These are phyloP conservation scores for Penicillium parvum DNA, from an alignment of 495 filamentous ascomycete genomes.

Conservation along the genomic window DNA sequence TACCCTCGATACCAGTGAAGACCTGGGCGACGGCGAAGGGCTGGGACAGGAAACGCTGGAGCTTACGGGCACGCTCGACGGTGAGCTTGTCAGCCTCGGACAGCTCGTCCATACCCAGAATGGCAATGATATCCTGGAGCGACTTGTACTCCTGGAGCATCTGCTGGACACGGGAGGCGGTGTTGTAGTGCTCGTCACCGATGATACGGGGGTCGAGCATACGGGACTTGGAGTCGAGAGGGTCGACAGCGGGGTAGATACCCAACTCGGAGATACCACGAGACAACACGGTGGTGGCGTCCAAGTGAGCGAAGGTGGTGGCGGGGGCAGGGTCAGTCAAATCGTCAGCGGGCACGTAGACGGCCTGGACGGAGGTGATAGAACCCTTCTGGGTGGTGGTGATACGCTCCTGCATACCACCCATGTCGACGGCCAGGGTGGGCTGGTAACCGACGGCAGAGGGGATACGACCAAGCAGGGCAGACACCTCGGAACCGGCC, in stretches of 20 bases:
- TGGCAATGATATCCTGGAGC: conserved; percentile 99
- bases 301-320: conserved; percentile 99
- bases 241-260: conserved; percentile 99
- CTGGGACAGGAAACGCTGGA: conserved; percentile 99
- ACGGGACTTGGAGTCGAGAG: conserved; percentile 98
- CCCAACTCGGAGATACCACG: conserved; percentile 99
- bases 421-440: conserved; percentile 99
- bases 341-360: conserved; percentile 99
- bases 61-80: conserved; percentile 99
- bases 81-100: conserved; percentile 99
- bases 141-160: conserved; percentile 99
- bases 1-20: conserved; percentile 98
- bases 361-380: conserved; percentile 99
- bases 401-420: conserved; percentile 99
- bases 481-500: conserved; percentile 99
- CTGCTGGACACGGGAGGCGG: conserved; percentile 91
- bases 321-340: conserved; percentile 99
- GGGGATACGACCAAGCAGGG: conserved; percentile 98
- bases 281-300: conserved; percentile 99
- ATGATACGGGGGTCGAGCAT: conserved; percentile 99
- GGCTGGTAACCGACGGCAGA: conserved; percentile 99
- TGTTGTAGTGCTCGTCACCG: conserved; percentile 95
- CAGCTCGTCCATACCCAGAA: conserved; percentile 99
- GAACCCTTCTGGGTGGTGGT: conserved; percentile 99
- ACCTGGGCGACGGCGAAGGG: conserved; percentile 98